phyloP scores from a whole-genome alignment of 2,329 filamentous ascomycete species.

The Cercospora beticola region DNA sequence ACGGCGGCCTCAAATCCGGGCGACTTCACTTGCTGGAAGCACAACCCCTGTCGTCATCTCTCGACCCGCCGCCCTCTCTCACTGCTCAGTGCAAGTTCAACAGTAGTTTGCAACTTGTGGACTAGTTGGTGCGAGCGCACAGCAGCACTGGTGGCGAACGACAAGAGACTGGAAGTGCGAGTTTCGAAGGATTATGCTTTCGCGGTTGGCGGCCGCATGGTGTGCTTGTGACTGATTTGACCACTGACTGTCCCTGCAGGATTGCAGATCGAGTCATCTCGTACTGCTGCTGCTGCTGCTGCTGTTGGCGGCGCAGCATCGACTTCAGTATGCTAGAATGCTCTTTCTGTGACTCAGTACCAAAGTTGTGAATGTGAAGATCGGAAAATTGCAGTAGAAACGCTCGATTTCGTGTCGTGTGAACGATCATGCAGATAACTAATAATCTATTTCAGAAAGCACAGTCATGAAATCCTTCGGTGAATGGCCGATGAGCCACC shows the following conservation, averaged over 20 bases:
- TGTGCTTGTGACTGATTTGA: not conserved
- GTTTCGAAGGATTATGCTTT: not conserved
- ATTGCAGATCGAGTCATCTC: conserved; percentile 1
- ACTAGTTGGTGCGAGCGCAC: not conserved
- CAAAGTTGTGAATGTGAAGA: not conserved
- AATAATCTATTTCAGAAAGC: not conserved
- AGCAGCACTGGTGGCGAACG: too few species aligned
- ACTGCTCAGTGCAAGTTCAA: not conserved
- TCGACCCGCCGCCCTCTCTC: not conserved
- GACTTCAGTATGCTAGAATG: not conserved
- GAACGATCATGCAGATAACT: not conserved
- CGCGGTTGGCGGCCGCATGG: not conserved
- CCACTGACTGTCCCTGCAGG: not conserved
- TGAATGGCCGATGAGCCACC: conserved; percentile 3
- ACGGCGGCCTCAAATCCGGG: conserved; percentile 8
- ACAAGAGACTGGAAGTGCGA: too few species aligned
- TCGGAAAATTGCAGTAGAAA: not conserved
- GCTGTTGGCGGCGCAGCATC: not conserved
- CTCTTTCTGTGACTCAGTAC: not conserved
- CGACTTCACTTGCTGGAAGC: conserved; percentile 8
- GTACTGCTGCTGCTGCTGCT: not conserved
- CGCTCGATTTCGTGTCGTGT: not conserved
- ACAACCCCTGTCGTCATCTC: not conserved
- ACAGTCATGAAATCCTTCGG: not conserved
- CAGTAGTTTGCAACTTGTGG: not conserved